Evolutionary conservation across 768 basidiomycete species (phyloP).

Genomic region (Trametes cinnabarina): DNA sequence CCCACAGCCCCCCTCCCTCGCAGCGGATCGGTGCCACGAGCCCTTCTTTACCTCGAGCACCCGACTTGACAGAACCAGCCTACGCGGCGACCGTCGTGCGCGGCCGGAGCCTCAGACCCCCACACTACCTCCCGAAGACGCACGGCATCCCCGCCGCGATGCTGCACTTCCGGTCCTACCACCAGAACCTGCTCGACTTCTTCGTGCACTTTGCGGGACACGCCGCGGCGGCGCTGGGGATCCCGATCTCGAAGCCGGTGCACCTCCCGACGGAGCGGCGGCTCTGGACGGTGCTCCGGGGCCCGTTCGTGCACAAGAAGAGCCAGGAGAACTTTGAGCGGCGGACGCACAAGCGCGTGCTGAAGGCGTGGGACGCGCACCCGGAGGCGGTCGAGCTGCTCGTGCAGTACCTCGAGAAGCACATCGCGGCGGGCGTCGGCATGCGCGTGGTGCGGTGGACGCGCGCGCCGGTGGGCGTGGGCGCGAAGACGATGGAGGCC

Average conservation of each 20-base stretch:
- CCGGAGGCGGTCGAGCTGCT: constrained; percentile 74
- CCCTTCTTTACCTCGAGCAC: background rate
- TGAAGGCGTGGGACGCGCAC: constrained; percentile 91
- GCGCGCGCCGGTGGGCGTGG: constrained; percentile 53
- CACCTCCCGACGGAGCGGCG: constrained; percentile 71
- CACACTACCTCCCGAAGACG: constrained; percentile 57
- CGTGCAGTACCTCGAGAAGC: constrained; percentile 72
- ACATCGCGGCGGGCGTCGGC: constrained; percentile 84
- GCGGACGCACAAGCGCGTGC: constrained; percentile 73
- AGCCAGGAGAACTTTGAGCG: constrained; percentile 94
- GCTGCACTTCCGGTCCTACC: constrained; percentile 81
- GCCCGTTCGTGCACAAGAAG: constrained; percentile 92
- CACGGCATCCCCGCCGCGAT: constrained; percentile 76
- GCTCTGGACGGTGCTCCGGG: constrained; percentile 82
- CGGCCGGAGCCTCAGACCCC: constrained; percentile 55
- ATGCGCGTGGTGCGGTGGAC: constrained; percentile 82
- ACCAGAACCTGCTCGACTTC: constrained; percentile 62
- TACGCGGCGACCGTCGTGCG: constrained; percentile 56
- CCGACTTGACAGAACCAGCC: constrained; percentile 33
- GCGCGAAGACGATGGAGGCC: constrained; percentile 37
- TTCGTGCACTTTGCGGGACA: constrained; percentile 84
- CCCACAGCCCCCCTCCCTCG: constrained; percentile 1
- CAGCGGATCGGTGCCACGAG: too few relatives aligned
- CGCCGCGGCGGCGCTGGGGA: constrained; percentile 79
- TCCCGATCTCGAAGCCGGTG: constrained; percentile 66